These are phyloP conservation scores for slime mould (Dictyostelium discoideum) DNA, from an alignment of 78 protist species.

Conservation along the genomic window DNA sequence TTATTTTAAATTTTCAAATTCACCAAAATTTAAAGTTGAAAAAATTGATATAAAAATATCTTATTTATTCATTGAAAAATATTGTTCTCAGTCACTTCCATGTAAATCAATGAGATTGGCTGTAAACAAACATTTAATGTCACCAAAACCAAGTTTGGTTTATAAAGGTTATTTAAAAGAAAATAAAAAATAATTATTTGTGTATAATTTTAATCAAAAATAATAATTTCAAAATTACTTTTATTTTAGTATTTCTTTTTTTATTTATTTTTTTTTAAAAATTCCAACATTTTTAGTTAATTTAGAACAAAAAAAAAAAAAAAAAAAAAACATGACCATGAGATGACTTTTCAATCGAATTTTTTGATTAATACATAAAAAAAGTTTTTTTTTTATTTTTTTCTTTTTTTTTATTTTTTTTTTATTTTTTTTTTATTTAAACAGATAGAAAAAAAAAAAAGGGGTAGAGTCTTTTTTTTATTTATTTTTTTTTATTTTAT, in stretches of 20 bases:
- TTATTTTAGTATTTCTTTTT: too few relatives aligned
- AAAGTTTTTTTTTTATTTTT: too few relatives aligned
- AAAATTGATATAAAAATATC: slow-evolving; percentile 21
- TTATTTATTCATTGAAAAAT: slow-evolving; percentile 51
- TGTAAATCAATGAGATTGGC: slow-evolving; percentile 20
- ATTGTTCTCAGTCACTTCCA: slow-evolving; percentile 37
- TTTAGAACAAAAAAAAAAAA: too few relatives aligned
- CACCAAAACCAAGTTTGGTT: background rate
- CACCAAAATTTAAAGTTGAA: background rate
- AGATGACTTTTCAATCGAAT: too few relatives aligned
- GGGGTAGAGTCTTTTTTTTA: too few relatives aligned
- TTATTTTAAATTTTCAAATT: slow-evolving; percentile 1
- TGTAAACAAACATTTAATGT: slow-evolving; percentile 25
- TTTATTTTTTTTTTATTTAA: background rate
- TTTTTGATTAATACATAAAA: too few relatives aligned
- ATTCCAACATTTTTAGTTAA: too few relatives aligned
- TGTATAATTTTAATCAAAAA: background rate
- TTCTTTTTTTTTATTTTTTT: background rate
- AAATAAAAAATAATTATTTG: background rate
- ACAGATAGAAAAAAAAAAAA: too few relatives aligned
- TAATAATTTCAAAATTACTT: background rate
- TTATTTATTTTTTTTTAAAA: too few relatives aligned
- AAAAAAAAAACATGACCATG: too few relatives aligned
- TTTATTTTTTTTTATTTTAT: background rate
- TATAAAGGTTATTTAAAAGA: slow-evolving; percentile 1